Base-by-base conservation (phyloP, 2,329 filamentous ascomycete species). In the Fusarium chuoi region DNA sequence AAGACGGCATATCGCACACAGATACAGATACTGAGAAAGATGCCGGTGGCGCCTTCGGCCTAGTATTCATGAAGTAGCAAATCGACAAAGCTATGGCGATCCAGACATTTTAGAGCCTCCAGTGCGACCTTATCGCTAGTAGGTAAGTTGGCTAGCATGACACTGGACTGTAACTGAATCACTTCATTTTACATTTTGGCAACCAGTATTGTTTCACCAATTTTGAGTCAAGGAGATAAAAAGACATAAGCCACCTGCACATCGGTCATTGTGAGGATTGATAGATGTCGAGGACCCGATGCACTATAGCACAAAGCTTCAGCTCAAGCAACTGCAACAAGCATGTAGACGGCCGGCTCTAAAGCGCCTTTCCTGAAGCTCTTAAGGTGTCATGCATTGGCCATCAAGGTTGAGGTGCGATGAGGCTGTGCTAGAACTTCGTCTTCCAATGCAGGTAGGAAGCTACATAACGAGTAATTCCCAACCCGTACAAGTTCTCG, bases 211-310 rank as follows among this genome's bases (percentile, higher is more conserved):
- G 26, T 5, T 48, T 22, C 5, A 28, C 4, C 5, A 9, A 13
- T 15, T 7, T 28, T 13, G 4, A 6, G 4, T 22, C 10, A 6
- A 20, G 22, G 7, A 10, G 5, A 14, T 46, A 4, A 14, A 20
- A 2, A 22, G 18, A 20, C 15, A 11, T 7, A 9, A 1, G 6
- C 24, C 8, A 2, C 44, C 18, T 28, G 18, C 9, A 9, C 13
- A 22, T 28, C 14, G 24, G 3, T 22, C 4, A 20, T 28, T 46
- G 44, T 28, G 24, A 22, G 38, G 38, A 7, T 22, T 41, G 13
- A 7, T 13, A 22, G 38, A 41, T 22, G 33, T 2, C 5, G 7
- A 14, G 5, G 7, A 22, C 20, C 38, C 38, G 9, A 22, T 41
- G 20, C 38, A 1, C 38, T 9, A 41, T 22, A 8, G 38, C 2